Evolutionary conservation across 345 rosid genomes (phyloP), one percentile per base, ranked within the genome.

Genomic region (Hypericum perforatum): DNA sequence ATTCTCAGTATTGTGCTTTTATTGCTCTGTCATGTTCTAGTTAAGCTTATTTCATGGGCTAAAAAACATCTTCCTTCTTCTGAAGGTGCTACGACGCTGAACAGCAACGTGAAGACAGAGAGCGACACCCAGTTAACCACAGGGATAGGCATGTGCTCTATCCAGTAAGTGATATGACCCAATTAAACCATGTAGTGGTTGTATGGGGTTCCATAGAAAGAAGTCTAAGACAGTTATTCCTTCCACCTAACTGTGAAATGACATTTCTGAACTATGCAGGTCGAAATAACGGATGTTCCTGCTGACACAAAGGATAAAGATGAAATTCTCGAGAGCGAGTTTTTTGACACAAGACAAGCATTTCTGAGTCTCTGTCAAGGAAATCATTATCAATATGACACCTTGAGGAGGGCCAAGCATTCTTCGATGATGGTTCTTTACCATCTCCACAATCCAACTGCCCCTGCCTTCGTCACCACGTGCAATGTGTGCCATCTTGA

Each of bases 351-450:
- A 9, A 89, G 99, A 64, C 97, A 94, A 66, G 95, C 97, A 56
- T 94, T 94, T 70, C 70, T 94, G 70, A 94, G 97, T 82, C 89
- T 94, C 42, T 94, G 99, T 71, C 95, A 94, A 71, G 99, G 94
- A 58, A 94, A 94, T 72, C 99, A 94, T 75, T 94, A 94, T 71
- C 99, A 94, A 66, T 94, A 89, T 74, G 99, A 94, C 61, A 94
- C 97, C 44, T 60, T 94, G 63, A 81, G 99, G 70, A 86, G 99
- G 56, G 99, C 99, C 43, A 92, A 92, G 56, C 99, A 92, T 72
- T 92, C 99, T 14, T 92, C 99, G 13, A 92, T 92, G 97, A 92
- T 92, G 98, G 85, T 92, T 38, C 95, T 92, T 41, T 92, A 92
- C 79, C 99, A 92, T 75, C 89, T 92, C 45, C 97, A 92, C 54